Percentiles rank a stretch among this genome's conserved stretches.
Evolutionary conservation across 495 filamentous ascomycete species (phyloP).

Genomic region (Hypoxylon fragiforme): DNA sequence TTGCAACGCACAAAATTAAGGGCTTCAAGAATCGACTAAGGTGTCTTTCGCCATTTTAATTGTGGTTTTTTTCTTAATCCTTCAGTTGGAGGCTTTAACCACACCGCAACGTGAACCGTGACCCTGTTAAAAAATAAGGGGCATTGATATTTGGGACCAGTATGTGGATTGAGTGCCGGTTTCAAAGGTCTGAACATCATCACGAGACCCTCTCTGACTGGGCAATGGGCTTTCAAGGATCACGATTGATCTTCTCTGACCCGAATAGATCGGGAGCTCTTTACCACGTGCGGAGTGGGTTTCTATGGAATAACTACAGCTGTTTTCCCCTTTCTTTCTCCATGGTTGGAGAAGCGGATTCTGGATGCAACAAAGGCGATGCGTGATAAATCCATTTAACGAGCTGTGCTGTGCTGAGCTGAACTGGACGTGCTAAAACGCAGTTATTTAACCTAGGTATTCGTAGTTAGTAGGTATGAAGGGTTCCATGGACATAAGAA

Average conservation of each 20-base stretch:
- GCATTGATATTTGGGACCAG: no score
- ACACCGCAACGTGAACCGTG: slow-evolving; percentile 5
- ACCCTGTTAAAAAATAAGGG: slow-evolving; percentile 6
- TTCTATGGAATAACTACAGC: neutral
- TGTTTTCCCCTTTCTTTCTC: neutral
- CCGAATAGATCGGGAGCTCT: slow-evolving; percentile 24
- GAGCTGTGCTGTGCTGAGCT: slow-evolving; percentile 12
- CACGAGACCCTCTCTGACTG: neutral
- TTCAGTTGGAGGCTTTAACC: no score
- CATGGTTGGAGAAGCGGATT: neutral
- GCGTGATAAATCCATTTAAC: slow-evolving; percentile 16
- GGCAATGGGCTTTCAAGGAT: slow-evolving; percentile 7
- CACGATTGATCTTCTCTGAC: slow-evolving; percentile 21
- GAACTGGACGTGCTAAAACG: neutral
- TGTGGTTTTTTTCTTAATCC: neutral
- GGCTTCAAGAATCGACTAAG: slow-evolving; percentile 17
- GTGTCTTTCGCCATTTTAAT: neutral
- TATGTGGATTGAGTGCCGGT: slow-evolving; percentile 17
- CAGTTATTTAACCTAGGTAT: no score
- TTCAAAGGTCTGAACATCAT: slow-evolving; percentile 13
- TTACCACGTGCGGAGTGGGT: slow-evolving; percentile 23
- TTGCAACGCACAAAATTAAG: slow-evolving; percentile 31
- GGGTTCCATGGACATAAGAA: no score
- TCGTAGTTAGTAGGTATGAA: no score
- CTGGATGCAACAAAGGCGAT: slow-evolving; percentile 1